These are phyloP conservation scores for Chamaenerion angustifolium DNA, from an alignment of 345 rosid genomes.

Conservation along the genomic window DNA sequence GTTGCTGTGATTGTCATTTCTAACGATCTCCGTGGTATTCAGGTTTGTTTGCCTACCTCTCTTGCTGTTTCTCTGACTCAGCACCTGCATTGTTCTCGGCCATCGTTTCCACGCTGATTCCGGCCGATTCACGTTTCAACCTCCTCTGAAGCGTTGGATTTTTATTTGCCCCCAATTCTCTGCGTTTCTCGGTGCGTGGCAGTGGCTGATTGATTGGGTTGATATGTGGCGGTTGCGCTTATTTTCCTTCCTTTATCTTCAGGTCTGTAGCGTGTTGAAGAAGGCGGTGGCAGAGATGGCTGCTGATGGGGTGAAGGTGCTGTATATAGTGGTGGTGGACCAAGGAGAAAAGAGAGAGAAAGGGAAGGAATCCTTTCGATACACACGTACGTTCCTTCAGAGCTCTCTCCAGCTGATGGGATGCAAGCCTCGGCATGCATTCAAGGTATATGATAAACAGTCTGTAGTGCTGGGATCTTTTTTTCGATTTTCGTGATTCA, in stretches of 20 bases:
- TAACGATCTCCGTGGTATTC: not conserved
- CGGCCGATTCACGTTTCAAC: not conserved
- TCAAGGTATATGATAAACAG: constrained; percentile 38
- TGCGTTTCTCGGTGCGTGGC: too few species aligned
- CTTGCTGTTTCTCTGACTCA: not conserved
- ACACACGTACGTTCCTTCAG: constrained; percentile 82
- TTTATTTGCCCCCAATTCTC: too few species aligned
- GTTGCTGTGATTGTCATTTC: not conserved
- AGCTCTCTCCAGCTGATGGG: constrained; percentile 96
- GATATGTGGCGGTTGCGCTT: not conserved
- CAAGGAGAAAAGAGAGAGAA: constrained; percentile 22
- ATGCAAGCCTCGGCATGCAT: constrained; percentile 94
- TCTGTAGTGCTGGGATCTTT: not conserved
- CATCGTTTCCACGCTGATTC: not conserved
- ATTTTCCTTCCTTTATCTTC: not conserved
- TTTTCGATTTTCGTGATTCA: not conserved
- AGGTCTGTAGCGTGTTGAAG: not conserved
- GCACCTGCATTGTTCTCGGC: constrained; percentile 10
- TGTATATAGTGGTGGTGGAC: constrained; percentile 81
- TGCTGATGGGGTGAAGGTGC: constrained; percentile 57
- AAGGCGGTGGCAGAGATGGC: constrained; percentile 14
- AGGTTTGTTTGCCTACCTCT: not conserved
- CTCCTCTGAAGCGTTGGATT: too few species aligned
- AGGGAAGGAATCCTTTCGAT: constrained; percentile 53
- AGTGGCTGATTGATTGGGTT: not conserved